Base-by-base conservation (phyloP, 805 yeast genomes). In the Pichia kluyveri region DNA sequence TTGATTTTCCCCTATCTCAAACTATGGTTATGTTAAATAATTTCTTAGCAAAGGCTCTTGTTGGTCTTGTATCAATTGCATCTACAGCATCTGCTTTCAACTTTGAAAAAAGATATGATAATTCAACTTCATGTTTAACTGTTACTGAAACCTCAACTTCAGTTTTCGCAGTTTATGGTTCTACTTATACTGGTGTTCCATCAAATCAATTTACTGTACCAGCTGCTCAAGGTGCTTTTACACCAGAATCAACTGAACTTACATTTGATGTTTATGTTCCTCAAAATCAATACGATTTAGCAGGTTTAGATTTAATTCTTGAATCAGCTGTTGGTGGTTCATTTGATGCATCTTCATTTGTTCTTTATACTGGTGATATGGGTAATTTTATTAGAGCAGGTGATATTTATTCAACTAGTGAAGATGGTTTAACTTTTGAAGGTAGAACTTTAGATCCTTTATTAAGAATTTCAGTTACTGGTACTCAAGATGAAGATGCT, bases 231-330 rank as follows among this genome's bases (percentile, higher is more conserved):
- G 44, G 43, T 36, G 37, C 39, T 6, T 52, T 23, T 5, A 55
- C 47, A 42, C 28, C 32, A 23, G 45, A 46, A n/a, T 44, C 32
- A 30, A 23, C 26, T 23, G 32, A 30, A 30, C 14, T 34, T 34
- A 34, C 17, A 14, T 54, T 54, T 48, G 45, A 44, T 4, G 30
- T 57, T 14, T 53, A 32, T 40, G 44, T 58, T 40, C 61, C 61
- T 12, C 47, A 51, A 26, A 17, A 26, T 14, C 7, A 17, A 2
- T 48, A 43, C 26, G 27, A 43, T 19, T 43, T 46, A 8, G 23
- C 48, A 14, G 52, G 52, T 3, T 45, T 56, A 8, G 38, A 36
- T 32, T 44, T 54, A 17, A 34, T 23, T 3, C 14, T 49, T 4
- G 27, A 43, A 8, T 30, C 40, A 5, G 43, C 43, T 7, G 23